Conservation (phyloP, 1,284 basidiomycete genomes). For the Ganoderma leucocontextum region DNA sequence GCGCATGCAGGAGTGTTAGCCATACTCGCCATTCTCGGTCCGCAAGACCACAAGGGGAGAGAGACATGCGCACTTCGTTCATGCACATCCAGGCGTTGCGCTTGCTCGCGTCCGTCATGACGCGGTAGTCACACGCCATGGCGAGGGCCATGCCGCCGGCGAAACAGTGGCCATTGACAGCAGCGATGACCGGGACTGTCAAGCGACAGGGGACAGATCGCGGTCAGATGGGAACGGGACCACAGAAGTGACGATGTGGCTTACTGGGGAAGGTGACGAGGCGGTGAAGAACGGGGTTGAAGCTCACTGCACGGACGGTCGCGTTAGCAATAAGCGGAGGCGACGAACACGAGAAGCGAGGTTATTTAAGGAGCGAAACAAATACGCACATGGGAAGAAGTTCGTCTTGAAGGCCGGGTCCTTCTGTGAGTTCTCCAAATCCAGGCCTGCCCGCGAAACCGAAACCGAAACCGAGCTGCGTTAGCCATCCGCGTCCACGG, state of each 20-base stretch:
- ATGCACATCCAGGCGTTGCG: constrained; percentile 88
- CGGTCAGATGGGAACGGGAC: constrained; percentile 17
- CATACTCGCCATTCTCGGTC: background rate
- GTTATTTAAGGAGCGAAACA: constrained; percentile 33
- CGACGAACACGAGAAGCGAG: background rate
- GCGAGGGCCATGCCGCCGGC: constrained; percentile 87
- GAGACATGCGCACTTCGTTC: constrained; percentile 76
- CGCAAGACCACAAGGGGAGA: background rate
- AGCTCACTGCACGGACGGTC: constrained; percentile 37
- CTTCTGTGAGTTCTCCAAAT: constrained; percentile 68
- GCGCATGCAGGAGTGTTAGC: background rate
- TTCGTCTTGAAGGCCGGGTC: constrained; percentile 66
- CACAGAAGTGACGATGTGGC: constrained; percentile 31
- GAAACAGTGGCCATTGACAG: constrained; percentile 93
- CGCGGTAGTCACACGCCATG: constrained; percentile 87
- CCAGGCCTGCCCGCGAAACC: constrained; percentile 61
- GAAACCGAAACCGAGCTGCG: background rate
- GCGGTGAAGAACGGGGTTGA: constrained; percentile 45
- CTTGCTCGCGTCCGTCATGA: constrained; percentile 85
- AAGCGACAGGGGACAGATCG: background rate
- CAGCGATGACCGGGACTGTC: constrained; percentile 83
- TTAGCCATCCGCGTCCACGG: background rate
- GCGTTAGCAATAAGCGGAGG: background rate
- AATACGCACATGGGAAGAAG: constrained; percentile 69
- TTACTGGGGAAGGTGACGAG: constrained; percentile 76